A percentile compares a stretch with the other conserved stretches of the same genome.
These are phyloP conservation scores for Nicotiana noctiflora DNA, from an alignment of 257 asterid genomes.

Conservation along the genomic window DNA sequence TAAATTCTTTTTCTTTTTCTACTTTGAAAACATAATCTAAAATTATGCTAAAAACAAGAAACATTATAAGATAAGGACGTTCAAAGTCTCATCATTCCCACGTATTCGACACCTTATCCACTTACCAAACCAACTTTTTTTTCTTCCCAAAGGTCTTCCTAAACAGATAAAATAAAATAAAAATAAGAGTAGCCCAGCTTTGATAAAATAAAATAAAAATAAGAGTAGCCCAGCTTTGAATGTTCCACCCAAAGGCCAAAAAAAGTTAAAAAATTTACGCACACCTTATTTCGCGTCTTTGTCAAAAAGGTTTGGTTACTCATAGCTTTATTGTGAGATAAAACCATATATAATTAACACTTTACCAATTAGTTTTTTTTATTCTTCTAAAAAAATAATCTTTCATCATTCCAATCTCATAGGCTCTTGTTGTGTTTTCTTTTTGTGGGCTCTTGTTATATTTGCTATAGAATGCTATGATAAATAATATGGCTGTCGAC, in stretches of 20 bases:
- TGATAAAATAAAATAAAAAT: neutral
- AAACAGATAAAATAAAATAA: neutral
- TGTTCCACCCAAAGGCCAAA: neutral
- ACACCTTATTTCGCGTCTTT: conserved; percentile 8
- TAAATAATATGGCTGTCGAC: neutral
- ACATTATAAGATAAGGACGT: conserved; percentile 9
- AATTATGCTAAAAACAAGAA: neutral
- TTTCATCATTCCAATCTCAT: neutral
- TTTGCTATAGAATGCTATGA: neutral
- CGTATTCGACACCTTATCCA: conserved; percentile 16
- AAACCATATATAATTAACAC: neutral
- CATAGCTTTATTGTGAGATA: conserved; percentile 5
- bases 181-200: neutral
- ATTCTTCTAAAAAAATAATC: neutral
- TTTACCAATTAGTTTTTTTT: neutral
- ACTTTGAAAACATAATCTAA: neutral
- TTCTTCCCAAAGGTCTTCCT: neutral
- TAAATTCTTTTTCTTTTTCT: neutral
- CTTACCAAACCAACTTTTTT: neutral
- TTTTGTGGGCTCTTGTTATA: neutral
- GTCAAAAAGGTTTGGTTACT: conserved; percentile 10
- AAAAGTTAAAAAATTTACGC: neutral
- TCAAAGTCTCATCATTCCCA: conserved; percentile 10
- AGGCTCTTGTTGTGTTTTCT: no score
- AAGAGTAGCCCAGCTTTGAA: conserved; percentile 9